phyloP scores from a whole-genome alignment of 164 flowering plant genomes.

The Santalum album region DNA sequence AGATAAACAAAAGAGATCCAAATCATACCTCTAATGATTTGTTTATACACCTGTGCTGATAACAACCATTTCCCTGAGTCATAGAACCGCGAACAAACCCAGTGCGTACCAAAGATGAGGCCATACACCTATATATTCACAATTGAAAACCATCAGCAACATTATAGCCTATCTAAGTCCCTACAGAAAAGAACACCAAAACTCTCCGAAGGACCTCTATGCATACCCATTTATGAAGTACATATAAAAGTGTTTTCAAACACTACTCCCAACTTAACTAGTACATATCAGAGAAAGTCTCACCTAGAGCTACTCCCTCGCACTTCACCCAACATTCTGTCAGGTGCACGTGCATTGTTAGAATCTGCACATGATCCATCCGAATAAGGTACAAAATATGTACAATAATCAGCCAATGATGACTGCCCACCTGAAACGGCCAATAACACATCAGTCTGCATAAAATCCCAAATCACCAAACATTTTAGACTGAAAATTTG shows the following conservation, averaged over 20 bases:
- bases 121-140: constrained; percentile 67
- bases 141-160: constrained; percentile 2
- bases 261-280: too few species aligned
- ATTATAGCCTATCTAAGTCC: not conserved
- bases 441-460: not conserved
- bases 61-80: constrained; percentile 97
- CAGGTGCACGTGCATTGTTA: constrained; percentile 91
- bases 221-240: not conserved
- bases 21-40: constrained; percentile 70
- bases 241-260: too few species aligned
- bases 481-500: too few species aligned
- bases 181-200: not conserved
- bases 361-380: constrained; percentile 98
- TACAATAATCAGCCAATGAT: constrained; percentile 96
- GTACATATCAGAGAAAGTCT: constrained; percentile 5
- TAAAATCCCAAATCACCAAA: not conserved
- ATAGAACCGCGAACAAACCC: constrained; percentile 94
- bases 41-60: constrained; percentile 89
- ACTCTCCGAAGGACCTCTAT: not conserved
- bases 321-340: constrained; percentile 98
- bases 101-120: constrained; percentile 87
- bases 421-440: constrained; percentile 84
- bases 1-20: constrained; percentile 1
- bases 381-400: constrained; percentile 96
- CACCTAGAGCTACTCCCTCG: constrained; percentile 92